These are phyloP conservation scores for Peterozyma xylosa DNA, from an alignment of 805 yeast genomes.

Conservation along the genomic window DNA sequence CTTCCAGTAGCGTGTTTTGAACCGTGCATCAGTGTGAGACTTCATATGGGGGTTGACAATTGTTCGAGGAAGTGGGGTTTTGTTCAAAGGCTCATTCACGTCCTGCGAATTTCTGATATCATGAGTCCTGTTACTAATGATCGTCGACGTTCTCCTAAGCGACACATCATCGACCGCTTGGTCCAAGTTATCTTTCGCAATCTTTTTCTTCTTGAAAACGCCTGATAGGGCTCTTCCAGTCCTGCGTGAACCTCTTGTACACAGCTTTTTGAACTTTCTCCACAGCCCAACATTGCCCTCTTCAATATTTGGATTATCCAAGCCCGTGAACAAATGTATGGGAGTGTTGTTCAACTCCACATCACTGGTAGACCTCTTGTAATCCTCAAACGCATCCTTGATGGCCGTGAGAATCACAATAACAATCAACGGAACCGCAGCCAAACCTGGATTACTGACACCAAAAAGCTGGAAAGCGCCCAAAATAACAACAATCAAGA, in stretches of 20 bases:
- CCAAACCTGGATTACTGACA: constrained; percentile 68
- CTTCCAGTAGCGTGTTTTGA: constrained; percentile 55
- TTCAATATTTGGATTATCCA: constrained; percentile 51
- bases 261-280: constrained; percentile 58
- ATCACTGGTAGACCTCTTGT: constrained; percentile 64
- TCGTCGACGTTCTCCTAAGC: background rate
- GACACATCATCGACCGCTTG: background rate
- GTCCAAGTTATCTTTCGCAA: background rate
- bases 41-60: background rate
- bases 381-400: constrained; percentile 78
- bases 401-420: constrained; percentile 69
- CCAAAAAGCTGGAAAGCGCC: constrained; percentile 78
- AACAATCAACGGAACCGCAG: constrained; percentile 74
- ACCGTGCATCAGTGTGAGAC: constrained; percentile 14
- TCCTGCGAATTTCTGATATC: background rate
- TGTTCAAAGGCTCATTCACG: constrained; percentile 19
- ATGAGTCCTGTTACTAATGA: too few relatives aligned
- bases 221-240: background rate
- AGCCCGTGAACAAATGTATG: constrained; percentile 54
- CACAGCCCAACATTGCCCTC: constrained; percentile 59
- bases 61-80: constrained; percentile 1
- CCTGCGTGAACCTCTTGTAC: constrained; percentile 1
- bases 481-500: constrained; percentile 67
- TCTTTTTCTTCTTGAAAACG: background rate
- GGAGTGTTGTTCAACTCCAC: constrained; percentile 69